Base-by-base conservation (phyloP, 2,329 filamentous ascomycete genomes). In the Achaetomium macrosporum region DNA sequence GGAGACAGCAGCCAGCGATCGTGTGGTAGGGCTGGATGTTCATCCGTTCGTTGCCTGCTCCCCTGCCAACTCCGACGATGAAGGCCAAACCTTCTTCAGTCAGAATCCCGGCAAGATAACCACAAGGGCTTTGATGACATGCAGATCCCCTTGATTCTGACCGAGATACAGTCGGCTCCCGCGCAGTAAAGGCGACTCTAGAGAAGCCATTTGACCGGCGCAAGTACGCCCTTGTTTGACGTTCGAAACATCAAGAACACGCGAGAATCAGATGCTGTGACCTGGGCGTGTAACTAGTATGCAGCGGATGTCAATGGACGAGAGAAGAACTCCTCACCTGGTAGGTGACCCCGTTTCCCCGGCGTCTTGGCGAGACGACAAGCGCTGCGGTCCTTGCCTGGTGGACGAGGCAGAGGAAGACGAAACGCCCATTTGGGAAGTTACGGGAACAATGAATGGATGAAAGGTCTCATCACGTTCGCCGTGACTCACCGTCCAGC, bases 401-500 rank as follows among this genome's bases (percentile, higher is more conserved):
- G 25, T n/a, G n/a, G n/a, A n/a, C n/a, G 25, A 25, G 25, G 25
- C 25, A 25, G 25, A 25, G 4, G 25, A 25, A 15, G 11, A 11
- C 10, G 15, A 12, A 35, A 35, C 33, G 5, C 4, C 33, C 30
- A 33, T 35, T 35, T 15, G 11, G 15, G 33, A 15, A 11, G 15
- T 35, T 11, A 11, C 33, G 25, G 25, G 33, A 11, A 35, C 3
- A 35, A 35, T 11, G 33, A 11, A 48, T 30, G 47, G 45, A 46
- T 19, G 40, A 51, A 6, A 41, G 15, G 35, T 37, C 8, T 7
- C 35, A 37, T 15, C 35, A 37, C 15, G 35, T 13, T 25, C 29
- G 47, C 17, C 25, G 51, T 58, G 57, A 58, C 54, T 58, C 57
- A 58, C 54, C 53, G 20, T 50, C 33, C n/a, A 19, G 47, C 51